A percentile compares a stretch with the other conserved stretches of the same genome.
These are phyloP conservation scores for Solanum chaucha DNA, from an alignment of 257 asterid genomes.

Conservation along the genomic window DNA sequence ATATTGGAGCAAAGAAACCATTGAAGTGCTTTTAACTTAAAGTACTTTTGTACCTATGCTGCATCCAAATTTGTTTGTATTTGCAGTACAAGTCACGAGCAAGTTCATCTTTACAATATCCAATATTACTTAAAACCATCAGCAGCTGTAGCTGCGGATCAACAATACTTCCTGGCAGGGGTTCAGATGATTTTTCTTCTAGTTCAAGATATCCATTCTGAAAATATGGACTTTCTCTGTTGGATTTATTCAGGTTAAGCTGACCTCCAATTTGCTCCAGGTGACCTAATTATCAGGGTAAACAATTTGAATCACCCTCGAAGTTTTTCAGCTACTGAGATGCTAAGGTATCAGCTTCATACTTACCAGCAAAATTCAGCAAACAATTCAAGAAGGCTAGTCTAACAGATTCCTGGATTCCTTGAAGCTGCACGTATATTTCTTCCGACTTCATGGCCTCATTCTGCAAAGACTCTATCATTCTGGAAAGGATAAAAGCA, in stretches of 20 bases:
- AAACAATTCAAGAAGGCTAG: conserved; percentile 82
- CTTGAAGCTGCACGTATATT: conserved; percentile 65
- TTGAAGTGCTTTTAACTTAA: background rate
- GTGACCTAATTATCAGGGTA: conserved; percentile 46
- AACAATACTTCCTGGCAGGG: conserved; percentile 69
- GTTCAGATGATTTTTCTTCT: conserved; percentile 45
- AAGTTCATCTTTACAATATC: conserved; percentile 95
- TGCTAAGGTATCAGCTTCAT: background rate
- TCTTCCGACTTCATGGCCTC: conserved; percentile 80
- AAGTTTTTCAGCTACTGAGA: background rate
- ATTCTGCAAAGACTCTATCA: conserved; percentile 66
- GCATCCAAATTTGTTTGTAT: conserved; percentile 71
- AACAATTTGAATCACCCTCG: background rate
- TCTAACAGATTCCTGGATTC: conserved; percentile 86
- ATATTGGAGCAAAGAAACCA: background rate
- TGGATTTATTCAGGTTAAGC: conserved; percentile 45
- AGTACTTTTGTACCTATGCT: conserved; percentile 42
- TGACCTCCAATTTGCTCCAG: conserved; percentile 69
- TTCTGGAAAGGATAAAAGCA: conserved; percentile 40
- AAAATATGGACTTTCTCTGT: conserved; percentile 34
- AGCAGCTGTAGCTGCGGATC: conserved; percentile 84
- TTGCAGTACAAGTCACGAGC: conserved; percentile 59
- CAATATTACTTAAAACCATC: conserved; percentile 95
- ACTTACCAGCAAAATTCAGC: conserved; percentile 83
- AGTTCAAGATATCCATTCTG: conserved; percentile 62